Percentiles rank a stretch among this genome's conserved stretches.
Evolutionary conservation across 257 asterid species (phyloP).

Genomic region (Parsonsia alboflavescens): DNA sequence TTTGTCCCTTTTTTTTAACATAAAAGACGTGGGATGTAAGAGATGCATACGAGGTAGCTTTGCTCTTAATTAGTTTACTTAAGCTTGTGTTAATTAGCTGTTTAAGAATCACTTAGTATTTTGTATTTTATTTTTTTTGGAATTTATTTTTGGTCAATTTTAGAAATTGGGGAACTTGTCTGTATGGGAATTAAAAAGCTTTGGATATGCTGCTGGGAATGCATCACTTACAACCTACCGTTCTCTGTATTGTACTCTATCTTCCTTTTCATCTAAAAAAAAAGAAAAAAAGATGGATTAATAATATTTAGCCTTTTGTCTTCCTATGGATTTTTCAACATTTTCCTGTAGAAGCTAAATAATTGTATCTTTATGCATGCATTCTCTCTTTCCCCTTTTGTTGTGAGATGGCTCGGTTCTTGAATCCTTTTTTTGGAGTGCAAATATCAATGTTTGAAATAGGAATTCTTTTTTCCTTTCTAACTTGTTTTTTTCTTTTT

Average conservation of each 20-base stretch:
- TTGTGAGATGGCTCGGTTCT: not conserved
- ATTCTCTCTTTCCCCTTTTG: not conserved
- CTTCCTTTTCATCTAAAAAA: conserved; percentile 6
- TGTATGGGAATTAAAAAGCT: not conserved
- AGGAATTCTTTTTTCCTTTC: no score
- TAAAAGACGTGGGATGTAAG: conserved; percentile 43
- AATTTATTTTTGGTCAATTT: not conserved
- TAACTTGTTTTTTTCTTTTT: no score
- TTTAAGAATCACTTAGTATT: not conserved
- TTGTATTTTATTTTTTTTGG: not conserved
- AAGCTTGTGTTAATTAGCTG: not conserved
- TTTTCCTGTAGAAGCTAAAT: not conserved
- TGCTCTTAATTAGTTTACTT: not conserved
- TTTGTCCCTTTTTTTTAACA: not conserved
- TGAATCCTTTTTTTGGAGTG: not conserved
- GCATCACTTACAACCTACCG: conserved; percentile 33
- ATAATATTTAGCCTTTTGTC: conserved; percentile 5
- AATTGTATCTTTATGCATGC: not conserved
- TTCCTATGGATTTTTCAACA: conserved; percentile 4
- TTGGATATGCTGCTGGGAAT: conserved; percentile 29
- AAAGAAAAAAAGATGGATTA: not conserved
- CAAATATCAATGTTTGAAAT: no score
- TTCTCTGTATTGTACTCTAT: not conserved
- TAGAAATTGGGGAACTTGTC: not conserved
- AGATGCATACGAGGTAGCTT: conserved; percentile 48